Evolutionary conservation across 495 filamentous ascomycete genomes (phyloP).

Genomic region (Daldinia concentrica): DNA sequence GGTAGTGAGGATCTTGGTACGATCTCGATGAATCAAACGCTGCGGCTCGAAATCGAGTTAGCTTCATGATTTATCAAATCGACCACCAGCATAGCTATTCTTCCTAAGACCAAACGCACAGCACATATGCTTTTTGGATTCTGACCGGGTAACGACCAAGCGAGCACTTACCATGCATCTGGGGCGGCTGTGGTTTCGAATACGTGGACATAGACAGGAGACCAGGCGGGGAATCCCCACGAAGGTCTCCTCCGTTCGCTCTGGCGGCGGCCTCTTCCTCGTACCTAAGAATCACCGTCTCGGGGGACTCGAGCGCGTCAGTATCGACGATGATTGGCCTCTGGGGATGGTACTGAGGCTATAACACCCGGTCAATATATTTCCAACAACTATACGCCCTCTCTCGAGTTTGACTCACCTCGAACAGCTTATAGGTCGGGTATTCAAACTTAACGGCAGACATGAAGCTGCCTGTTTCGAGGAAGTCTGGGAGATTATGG

Average conservation of each 20-base stretch:
- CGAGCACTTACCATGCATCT: constrained; percentile 57
- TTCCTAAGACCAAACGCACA: not conserved
- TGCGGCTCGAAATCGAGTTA: constrained; percentile 45
- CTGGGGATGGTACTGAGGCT: constrained; percentile 59
- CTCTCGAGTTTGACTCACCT: constrained; percentile 50
- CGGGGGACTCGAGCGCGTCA: constrained; percentile 57
- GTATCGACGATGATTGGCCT: constrained; percentile 61
- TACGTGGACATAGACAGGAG: constrained; percentile 60
- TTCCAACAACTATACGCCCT: not conserved
- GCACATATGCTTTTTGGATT: constrained; percentile 3
- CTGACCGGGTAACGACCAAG: constrained; percentile 1
- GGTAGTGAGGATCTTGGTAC: constrained; percentile 57
- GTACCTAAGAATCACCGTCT: constrained; percentile 59
- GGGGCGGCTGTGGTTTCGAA: constrained; percentile 55
- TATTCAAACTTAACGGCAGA: constrained; percentile 60
- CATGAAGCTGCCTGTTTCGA: constrained; percentile 57
- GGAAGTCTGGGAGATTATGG: constrained; percentile 18
- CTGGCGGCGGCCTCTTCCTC: constrained; percentile 58
- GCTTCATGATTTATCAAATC: constrained; percentile 39
- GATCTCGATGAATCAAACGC: constrained; percentile 59
- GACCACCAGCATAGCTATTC: not conserved
- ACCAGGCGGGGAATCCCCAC: constrained; percentile 60
- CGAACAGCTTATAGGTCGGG: constrained; percentile 61
- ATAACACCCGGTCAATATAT: constrained; percentile 14
- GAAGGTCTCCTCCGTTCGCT: constrained; percentile 58